Percentiles rank a stretch among this genome's conserved stretches.
These are phyloP conservation scores for Monilinia polystroma DNA, from an alignment of 2,329 filamentous ascomycete species.

Conservation along the genomic window DNA sequence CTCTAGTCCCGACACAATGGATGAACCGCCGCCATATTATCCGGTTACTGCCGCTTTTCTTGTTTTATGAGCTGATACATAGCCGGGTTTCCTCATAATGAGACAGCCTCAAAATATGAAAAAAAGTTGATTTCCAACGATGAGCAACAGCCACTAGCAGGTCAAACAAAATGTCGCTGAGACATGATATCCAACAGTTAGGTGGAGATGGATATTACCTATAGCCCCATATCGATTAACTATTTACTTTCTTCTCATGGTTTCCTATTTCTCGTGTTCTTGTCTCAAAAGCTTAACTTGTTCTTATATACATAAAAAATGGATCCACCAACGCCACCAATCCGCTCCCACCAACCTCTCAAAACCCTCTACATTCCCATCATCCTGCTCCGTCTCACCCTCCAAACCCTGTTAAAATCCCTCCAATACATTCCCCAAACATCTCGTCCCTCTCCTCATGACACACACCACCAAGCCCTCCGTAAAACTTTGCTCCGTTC, in stretches of 20 bases:
- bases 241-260: too few relatives aligned
- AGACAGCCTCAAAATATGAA: background rate
- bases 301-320: too few relatives aligned
- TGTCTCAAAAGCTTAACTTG: too few relatives aligned
- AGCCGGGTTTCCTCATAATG: too few relatives aligned
- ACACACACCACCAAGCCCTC: background rate
- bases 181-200: background rate
- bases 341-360: too few relatives aligned
- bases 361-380: too few relatives aligned
- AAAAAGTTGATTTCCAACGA: background rate
- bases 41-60: background rate
- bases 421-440: background rate
- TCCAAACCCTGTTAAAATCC: background rate
- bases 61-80: background rate
- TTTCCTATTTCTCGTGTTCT: too few relatives aligned
- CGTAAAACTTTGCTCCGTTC: background rate
- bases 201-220: background rate
- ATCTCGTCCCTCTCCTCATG: background rate
- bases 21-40: background rate
- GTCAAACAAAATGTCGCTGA: background rate
- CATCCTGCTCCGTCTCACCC: too few relatives aligned
- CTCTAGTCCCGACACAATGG: background rate
- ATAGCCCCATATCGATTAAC: background rate
- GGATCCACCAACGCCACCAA: too few relatives aligned
- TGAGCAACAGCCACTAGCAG: background rate